phyloP scores from a whole-genome alignment of 192 early-diverging fungal species.

The Cetraspora pellucida region DNA sequence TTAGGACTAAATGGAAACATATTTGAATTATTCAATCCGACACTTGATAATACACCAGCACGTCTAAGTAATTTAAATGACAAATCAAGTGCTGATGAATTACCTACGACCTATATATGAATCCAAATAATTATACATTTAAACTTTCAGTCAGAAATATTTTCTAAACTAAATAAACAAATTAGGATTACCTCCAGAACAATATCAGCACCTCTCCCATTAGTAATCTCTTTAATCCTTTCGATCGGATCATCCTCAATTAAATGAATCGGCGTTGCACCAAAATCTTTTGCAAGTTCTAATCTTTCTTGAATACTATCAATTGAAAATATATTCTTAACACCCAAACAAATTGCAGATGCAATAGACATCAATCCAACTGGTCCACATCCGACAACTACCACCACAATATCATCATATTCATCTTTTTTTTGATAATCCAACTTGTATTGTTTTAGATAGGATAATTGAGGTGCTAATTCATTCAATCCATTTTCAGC shows the following conservation, averaged over 20 bases:
- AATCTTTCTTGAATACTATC: slow-evolving; percentile 49
- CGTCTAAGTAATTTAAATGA: slow-evolving; percentile 51
- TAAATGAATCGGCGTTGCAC: slow-evolving; percentile 41
- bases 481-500: slow-evolving; percentile 48
- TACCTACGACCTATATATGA: slow-evolving; percentile 46
- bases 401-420: slow-evolving; percentile 27
- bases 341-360: slow-evolving; percentile 42
- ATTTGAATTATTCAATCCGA: slow-evolving; percentile 55
- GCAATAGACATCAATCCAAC: slow-evolving; percentile 56
- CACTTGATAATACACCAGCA: slow-evolving; percentile 55
- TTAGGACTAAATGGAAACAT: slow-evolving; percentile 56
- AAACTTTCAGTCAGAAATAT: background rate
- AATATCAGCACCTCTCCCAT: slow-evolving; percentile 49
- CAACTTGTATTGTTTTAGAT: no score
- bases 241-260: slow-evolving; percentile 21
- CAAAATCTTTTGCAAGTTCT: slow-evolving; percentile 43
- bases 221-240: slow-evolving; percentile 34
- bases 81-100: slow-evolving; percentile 43
- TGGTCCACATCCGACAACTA: slow-evolving; percentile 59
- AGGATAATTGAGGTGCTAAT: background rate
- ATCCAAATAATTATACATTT: background rate
- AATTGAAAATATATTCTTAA: slow-evolving; percentile 45
- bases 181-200: slow-evolving; percentile 46
- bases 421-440: background rate
- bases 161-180: background rate